Evolutionary conservation across 1,284 basidiomycete species (phyloP).

Genomic region (Cystobasidiaceae sp.): DNA sequence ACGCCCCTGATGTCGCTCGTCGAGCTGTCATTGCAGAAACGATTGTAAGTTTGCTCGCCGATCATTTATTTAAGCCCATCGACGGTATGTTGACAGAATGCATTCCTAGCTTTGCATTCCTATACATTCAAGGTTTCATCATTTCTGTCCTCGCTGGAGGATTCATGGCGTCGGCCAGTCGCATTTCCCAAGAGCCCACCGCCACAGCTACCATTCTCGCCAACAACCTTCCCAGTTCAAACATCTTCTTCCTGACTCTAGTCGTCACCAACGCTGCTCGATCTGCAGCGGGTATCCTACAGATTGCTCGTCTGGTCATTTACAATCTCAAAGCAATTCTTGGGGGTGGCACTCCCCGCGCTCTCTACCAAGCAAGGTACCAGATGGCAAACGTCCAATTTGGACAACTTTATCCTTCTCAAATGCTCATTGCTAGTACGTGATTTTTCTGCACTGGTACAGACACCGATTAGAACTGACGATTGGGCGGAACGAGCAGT

Average conservation of each 20-base stretch:
- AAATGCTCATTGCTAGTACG: slow-evolving; percentile 23
- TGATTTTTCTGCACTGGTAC: no score
- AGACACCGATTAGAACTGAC: no score
- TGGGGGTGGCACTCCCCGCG: slow-evolving; percentile 83
- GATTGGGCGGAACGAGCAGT: no score
- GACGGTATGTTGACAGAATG: slow-evolving; percentile 1
- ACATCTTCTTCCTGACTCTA: slow-evolving; percentile 89
- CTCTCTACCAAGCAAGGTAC: slow-evolving; percentile 70
- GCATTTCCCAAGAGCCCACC: slow-evolving; percentile 58
- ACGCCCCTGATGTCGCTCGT: slow-evolving; percentile 72
- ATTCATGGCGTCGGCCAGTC: slow-evolving; percentile 62
- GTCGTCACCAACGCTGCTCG: slow-evolving; percentile 46
- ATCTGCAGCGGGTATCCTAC: slow-evolving; percentile 62
- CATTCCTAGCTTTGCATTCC: slow-evolving; percentile 65
- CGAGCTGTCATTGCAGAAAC: slow-evolving; percentile 82
- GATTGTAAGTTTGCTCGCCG: slow-evolving; percentile 54
- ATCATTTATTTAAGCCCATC: not conserved
- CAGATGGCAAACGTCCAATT: slow-evolving; percentile 62
- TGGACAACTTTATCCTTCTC: slow-evolving; percentile 62
- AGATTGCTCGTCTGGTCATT: slow-evolving; percentile 65
- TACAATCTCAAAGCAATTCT: slow-evolving; percentile 82
- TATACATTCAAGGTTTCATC: slow-evolving; percentile 84
- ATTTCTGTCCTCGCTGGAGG: slow-evolving; percentile 77
- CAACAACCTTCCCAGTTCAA: slow-evolving; percentile 70
- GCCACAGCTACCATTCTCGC: slow-evolving; percentile 59